Base-by-base conservation (phyloP, 306 rosid species). In the Cyamopsis tetragonoloba region DNA sequence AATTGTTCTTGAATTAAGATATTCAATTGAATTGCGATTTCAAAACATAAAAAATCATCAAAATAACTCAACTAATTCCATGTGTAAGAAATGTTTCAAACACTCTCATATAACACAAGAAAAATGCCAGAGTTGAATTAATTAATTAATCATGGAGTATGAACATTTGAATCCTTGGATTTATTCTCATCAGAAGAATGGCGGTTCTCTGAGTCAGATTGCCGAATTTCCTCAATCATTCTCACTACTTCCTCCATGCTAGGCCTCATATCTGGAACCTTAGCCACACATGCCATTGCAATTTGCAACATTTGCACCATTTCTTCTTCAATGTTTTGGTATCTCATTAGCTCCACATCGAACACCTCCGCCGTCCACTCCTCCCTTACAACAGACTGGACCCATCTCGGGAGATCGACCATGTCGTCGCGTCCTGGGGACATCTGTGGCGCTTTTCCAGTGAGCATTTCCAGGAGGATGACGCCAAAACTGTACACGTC, bases 341-440 rank as follows among this genome's bases (percentile, higher is more conserved):
- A 89, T 72, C 92, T 82, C 96, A 92, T 92, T 64, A 92, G 82
- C 82, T 92, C 98, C 32, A 89, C 91, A 18, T 92, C 98, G 2
- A 92, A 92, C 41, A 92, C 98, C 87, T 92, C 98, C 0, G 98
- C 98, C 0, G 98, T 92, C 98, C 98, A 92, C 79, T 92, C 98
- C 72, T 92, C 98, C 81, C 98, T 68, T 44, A 92, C 96, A 3
- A 92, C 98, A 0, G 98, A 92, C 55, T 89, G 98, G 27, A 92
- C 98, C 98, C 98, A 92, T 60, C 96, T 84, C 0, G 98, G 98
- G 64, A 92, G 98, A 82, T 92, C 98, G 67, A 82, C 98, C 90
- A 83, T 84, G 43, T 92, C 98, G 11, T 92, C 98, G 1, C 95
- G 95, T 19, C 84, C 86, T 0, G 98, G 98, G 30, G 98, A 92